Percentiles rank a stretch among this genome's conserved stretches.
Evolutionary conservation across 768 basidiomycete genomes (phyloP).

Genomic region (Collybia mongolica): DNA sequence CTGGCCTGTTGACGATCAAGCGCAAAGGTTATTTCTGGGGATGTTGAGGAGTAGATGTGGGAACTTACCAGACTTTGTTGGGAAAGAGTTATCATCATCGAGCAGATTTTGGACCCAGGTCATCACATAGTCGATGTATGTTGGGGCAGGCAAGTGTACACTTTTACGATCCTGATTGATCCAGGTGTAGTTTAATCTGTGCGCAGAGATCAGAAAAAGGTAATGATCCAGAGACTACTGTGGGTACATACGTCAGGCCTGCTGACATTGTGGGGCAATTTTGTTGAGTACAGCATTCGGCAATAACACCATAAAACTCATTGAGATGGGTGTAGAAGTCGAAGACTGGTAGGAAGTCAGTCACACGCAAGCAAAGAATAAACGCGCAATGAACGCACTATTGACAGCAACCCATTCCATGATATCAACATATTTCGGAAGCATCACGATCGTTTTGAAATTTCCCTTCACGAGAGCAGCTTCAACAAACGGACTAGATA

Average conservation of each 20-base stretch:
- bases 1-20: slow-evolving; percentile 53
- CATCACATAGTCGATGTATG: slow-evolving; percentile 99
- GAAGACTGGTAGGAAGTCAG: slow-evolving; percentile 62
- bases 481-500: slow-evolving; percentile 95
- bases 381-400: slow-evolving; percentile 47
- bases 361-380: not conserved
- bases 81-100: slow-evolving; percentile 91
- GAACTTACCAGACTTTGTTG: slow-evolving; percentile 87
- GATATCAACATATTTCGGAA: slow-evolving; percentile 97
- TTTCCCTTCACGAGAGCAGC: slow-evolving; percentile 95
- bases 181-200: slow-evolving; percentile 95
- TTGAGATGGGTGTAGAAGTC: slow-evolving; percentile 98
- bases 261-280: slow-evolving; percentile 94
- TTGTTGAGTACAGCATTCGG: slow-evolving; percentile 91
- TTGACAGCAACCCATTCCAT: slow-evolving; percentile 92
- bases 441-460: slow-evolving; percentile 95
- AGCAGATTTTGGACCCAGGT: slow-evolving; percentile 96
- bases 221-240: not conserved
- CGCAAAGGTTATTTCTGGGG: not conserved
- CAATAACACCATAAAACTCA: slow-evolving; percentile 92
- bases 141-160: slow-evolving; percentile 90
- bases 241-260: slow-evolving; percentile 69
- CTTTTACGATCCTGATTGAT: slow-evolving; percentile 93
- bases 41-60: slow-evolving; percentile 1
- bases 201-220: slow-evolving; percentile 1